These are phyloP conservation scores for Poa annua DNA, from an alignment of 176 grass and related monocot genomes.

Conservation along the genomic window DNA sequence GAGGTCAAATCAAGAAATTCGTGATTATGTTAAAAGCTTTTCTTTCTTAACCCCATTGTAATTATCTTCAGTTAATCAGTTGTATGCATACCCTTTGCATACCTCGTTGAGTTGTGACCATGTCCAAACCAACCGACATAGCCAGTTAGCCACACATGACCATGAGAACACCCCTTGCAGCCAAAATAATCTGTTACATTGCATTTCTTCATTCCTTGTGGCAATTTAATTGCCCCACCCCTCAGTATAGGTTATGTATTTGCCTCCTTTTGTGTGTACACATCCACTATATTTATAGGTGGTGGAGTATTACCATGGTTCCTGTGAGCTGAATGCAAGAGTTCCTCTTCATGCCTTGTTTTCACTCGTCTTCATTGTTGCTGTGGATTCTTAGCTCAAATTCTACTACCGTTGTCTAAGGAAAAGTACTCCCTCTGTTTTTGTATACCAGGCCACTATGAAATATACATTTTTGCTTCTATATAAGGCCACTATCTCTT, in stretches of 20 bases:
- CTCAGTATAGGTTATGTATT: background rate
- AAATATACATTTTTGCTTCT: no score
- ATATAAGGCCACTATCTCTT: no score
- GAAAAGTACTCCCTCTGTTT: no score
- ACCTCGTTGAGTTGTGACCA: background rate
- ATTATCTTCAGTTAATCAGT: background rate
- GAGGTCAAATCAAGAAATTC: background rate
- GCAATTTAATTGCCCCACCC: background rate
- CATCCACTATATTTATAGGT: background rate
- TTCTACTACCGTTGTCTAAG: slow-evolving; percentile 26
- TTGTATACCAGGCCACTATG: no score
- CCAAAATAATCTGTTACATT: background rate
- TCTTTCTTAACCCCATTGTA: background rate
- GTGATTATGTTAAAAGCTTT: background rate
- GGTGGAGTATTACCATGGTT: background rate
- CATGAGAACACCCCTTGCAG: background rate
- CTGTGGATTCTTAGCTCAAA: slow-evolving; percentile 2
- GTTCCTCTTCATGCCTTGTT: slow-evolving; percentile 4
- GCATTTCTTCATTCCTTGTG: background rate
- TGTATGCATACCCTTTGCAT: background rate
- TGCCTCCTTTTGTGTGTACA: background rate
- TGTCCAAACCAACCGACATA: background rate
- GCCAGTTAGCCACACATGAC: background rate
- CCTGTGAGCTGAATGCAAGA: background rate
- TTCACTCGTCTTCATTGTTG: slow-evolving; percentile 4